phyloP scores from a whole-genome alignment of 148 eudicot species.

The Silene latifolia region DNA sequence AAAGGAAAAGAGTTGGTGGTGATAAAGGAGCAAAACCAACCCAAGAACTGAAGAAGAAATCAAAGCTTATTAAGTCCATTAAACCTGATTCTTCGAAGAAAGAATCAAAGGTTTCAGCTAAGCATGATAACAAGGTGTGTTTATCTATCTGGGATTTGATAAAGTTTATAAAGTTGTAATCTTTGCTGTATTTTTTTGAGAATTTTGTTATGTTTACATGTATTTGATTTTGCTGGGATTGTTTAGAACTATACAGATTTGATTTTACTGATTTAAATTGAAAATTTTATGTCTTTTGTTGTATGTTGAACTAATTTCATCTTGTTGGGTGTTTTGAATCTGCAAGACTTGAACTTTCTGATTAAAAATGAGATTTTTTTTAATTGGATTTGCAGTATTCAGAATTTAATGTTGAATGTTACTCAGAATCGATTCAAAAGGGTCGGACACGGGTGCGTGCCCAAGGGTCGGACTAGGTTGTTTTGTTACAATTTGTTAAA shows the following conservation, averaged over 20 bases:
- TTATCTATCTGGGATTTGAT: constrained; percentile 36
- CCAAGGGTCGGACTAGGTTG: too few relatives aligned
- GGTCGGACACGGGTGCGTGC: too few relatives aligned
- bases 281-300: not conserved
- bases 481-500: too few relatives aligned
- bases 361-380: not conserved
- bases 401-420: too few relatives aligned
- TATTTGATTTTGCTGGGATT: not conserved
- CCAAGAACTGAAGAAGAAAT: constrained; percentile 35
- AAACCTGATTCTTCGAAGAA: constrained; percentile 26
- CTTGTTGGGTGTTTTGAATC: not conserved
- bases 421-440: too few relatives aligned
- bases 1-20: constrained; percentile 38
- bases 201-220: not conserved
- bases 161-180: not conserved
- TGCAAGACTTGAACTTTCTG: not conserved
- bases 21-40: constrained; percentile 20
- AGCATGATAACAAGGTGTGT: constrained; percentile 24
- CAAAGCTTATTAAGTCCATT: constrained; percentile 14
- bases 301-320: not conserved
- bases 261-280: too few relatives aligned
- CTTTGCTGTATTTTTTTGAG: not conserved
- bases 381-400: not conserved
- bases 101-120: constrained; percentile 20
- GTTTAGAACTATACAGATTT: not conserved